Conservation (phyloP, 345 rosid genomes). For the Erysimum cheiranthoides region DNA sequence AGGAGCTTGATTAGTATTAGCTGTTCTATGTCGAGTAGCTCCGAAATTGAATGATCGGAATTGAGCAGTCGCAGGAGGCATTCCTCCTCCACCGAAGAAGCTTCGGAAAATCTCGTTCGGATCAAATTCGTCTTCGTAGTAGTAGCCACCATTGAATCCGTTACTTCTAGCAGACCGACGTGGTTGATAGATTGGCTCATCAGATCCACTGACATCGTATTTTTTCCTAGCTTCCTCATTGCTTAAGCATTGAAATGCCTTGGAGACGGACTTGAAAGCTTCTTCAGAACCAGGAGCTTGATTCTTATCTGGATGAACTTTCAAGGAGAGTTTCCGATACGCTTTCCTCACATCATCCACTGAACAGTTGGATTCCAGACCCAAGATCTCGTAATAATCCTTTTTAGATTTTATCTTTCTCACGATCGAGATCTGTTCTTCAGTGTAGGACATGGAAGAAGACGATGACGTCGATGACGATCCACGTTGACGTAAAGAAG, state of each 20-base stretch:
- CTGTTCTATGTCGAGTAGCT: conserved; percentile 64
- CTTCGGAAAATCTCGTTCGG: conserved; percentile 93
- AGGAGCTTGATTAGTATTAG: conserved; percentile 52
- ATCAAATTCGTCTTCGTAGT: conserved; percentile 77
- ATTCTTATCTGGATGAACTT: conserved; percentile 97
- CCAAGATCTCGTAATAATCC: conserved; percentile 84
- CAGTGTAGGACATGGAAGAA: conserved; percentile 56
- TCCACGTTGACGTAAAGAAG: conserved; percentile 65
- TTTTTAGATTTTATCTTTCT: conserved; percentile 79
- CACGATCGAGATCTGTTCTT: conserved; percentile 79
- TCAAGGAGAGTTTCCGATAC: conserved; percentile 81
- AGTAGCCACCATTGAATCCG: conserved; percentile 58
- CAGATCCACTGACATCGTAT: conserved; percentile 79
- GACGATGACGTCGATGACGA: conserved; percentile 49
- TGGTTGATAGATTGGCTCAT: conserved; percentile 66
- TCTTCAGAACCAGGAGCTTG: conserved; percentile 96
- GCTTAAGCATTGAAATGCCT: conserved; percentile 94
- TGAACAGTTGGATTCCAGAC: conserved; percentile 66
- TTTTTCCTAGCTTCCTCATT: conserved; percentile 67
- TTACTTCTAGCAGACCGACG: conserved; percentile 53
- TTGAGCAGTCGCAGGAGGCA: conserved; percentile 72
- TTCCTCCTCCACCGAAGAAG: conserved; percentile 92
- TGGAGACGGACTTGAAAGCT: conserved; percentile 81
- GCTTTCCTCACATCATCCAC: conserved; percentile 89
- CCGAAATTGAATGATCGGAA: conserved; percentile 76